These are phyloP conservation scores for Candida sojae DNA, from an alignment of 1,139 yeast species.

Conservation along the genomic window DNA sequence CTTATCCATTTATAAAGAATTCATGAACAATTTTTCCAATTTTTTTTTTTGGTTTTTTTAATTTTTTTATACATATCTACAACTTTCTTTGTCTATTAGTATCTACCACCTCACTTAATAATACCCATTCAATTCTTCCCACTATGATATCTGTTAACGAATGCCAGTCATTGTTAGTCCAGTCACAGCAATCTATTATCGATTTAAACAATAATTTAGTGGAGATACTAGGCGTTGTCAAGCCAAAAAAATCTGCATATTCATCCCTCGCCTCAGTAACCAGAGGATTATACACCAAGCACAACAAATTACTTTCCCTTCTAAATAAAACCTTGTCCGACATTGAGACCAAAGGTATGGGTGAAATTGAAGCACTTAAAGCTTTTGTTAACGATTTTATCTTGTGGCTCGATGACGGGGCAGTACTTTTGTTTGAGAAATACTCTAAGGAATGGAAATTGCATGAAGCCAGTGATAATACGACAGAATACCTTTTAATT, in stretches of 20 bases:
- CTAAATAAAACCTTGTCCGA: conserved; percentile 21
- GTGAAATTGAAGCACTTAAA: conserved; percentile 32
- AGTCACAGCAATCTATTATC: conserved; percentile 24
- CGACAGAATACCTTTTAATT: conserved; percentile 21
- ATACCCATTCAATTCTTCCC: not conserved
- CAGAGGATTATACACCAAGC: conserved; percentile 46
- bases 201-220: conserved; percentile 33
- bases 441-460: conserved; percentile 20
- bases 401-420: conserved; percentile 39
- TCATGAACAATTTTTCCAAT: not conserved
- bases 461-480: conserved; percentile 12
- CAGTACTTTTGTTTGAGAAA: conserved; percentile 34
- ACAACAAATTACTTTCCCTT: conserved; percentile 29
- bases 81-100: no score
- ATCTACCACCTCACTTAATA: not conserved
- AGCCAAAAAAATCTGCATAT: conserved; percentile 26
- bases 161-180: conserved; percentile 12
- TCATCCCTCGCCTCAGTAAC: conserved; percentile 32
- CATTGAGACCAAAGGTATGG: conserved; percentile 16
- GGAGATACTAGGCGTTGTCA: conserved; percentile 37
- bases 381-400: conserved; percentile 41
- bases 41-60: not conserved
- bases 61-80: not conserved
- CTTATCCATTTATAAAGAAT: not conserved
- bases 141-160: not conserved